A percentile compares a stretch with the other conserved stretches of the same genome.
phyloP scores from a whole-genome alignment of 2,329 filamentous ascomycete species.

The Sporothrix inflata region DNA sequence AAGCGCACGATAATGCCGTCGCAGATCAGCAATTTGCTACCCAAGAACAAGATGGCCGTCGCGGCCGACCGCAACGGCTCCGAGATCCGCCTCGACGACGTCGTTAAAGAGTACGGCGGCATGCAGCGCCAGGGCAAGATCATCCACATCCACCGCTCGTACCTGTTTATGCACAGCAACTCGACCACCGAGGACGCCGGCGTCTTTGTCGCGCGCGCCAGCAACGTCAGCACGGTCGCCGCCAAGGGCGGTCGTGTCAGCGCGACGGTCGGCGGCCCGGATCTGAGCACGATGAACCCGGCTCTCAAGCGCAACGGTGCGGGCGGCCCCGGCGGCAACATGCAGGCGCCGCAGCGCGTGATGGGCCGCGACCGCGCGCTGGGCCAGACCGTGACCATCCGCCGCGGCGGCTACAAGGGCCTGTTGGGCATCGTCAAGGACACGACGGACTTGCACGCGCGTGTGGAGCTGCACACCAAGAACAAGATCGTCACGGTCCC shows the following conservation, averaged over 20 bases:
- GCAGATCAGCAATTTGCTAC: conserved; percentile 87
- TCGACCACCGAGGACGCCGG: conserved; percentile 83
- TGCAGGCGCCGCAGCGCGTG: conserved; percentile 71
- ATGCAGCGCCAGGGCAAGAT: conserved; percentile 87
- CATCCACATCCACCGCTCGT: conserved; percentile 91
- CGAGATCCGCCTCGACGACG: conserved; percentile 89
- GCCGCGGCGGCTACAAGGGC: conserved; percentile 87
- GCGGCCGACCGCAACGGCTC: conserved; percentile 92
- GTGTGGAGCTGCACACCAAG: conserved; percentile 92
- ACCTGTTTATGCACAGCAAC: conserved; percentile 85
- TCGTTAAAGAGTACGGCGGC: conserved; percentile 85
- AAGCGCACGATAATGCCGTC: conserved; percentile 83
- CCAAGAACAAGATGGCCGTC: conserved; percentile 79
- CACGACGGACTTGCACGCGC: conserved; percentile 80
- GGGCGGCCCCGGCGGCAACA: conserved; percentile 54
- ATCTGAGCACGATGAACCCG: conserved; percentile 90
- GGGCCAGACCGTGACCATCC: conserved; percentile 88
- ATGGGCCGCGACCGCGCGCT: conserved; percentile 82
- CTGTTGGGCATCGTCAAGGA: conserved; percentile 95
- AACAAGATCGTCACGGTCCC: conserved; percentile 85
- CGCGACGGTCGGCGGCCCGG: conserved; percentile 64
- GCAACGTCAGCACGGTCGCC: conserved; percentile 86
- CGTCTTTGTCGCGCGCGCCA: conserved; percentile 84
- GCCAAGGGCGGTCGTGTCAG: conserved; percentile 86
- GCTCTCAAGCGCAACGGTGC: conserved; percentile 74